These are phyloP conservation scores for Aschersonia sp. DNA, from an alignment of 2,329 filamentous ascomycete genomes.

Conservation along the genomic window DNA sequence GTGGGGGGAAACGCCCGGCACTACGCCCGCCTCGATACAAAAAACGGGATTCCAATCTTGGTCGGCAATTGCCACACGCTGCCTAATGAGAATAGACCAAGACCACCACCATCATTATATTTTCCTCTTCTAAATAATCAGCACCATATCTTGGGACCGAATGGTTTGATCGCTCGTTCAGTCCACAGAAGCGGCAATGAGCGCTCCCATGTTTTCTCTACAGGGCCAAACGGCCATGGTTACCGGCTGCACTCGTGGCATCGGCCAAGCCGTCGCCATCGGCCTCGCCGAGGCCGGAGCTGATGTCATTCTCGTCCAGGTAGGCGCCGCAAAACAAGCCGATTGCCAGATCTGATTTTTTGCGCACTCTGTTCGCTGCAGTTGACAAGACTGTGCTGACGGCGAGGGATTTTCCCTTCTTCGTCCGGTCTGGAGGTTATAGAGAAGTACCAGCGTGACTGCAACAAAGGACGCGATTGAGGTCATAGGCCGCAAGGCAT, in stretches of 20 bases:
- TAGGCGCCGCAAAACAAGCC: neutral
- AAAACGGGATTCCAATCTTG: too few relatives aligned
- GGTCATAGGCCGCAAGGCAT: slow-evolving; percentile 48
- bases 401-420: neutral
- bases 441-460: slow-evolving; percentile 27
- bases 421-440: neutral
- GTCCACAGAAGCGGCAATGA: neutral
- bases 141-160: too few relatives aligned
- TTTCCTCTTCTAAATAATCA: too few relatives aligned
- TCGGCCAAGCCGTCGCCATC: slow-evolving; percentile 41
- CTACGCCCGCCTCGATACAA: too few relatives aligned
- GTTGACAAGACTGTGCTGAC: neutral
- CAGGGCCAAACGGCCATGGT: slow-evolving; percentile 40
- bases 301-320: slow-evolving; percentile 40
- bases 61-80: too few relatives aligned
- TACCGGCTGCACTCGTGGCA: slow-evolving; percentile 42
- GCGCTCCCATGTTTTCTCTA: slow-evolving; percentile 32
- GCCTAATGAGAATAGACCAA: too few relatives aligned
- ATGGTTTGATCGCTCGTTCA: too few relatives aligned
- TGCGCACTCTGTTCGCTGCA: too few relatives aligned
- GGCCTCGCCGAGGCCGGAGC: slow-evolving; percentile 44
- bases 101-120: too few relatives aligned
- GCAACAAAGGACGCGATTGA: slow-evolving; percentile 47
- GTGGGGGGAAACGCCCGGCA: too few relatives aligned
- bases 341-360: too few relatives aligned